Base-by-base conservation (phyloP, 352 stramenopile species). In the Pythium pyrilobum region DNA sequence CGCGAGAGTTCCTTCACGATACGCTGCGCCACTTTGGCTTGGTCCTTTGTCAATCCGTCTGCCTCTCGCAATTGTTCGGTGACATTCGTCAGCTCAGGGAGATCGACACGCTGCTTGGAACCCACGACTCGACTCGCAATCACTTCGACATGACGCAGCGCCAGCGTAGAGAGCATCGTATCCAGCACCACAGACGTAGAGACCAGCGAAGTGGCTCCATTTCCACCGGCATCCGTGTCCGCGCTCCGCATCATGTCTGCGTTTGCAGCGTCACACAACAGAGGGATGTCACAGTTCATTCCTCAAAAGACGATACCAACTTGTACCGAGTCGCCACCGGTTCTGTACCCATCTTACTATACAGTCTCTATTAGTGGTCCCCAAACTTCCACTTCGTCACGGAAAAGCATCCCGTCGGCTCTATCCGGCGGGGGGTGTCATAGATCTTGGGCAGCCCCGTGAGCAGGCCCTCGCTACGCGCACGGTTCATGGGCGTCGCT, bases 381-480 rank as follows among this genome's bases (percentile, higher is more conserved):
- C 42, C 60, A 59, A 62, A 56, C 53, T 58, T 62, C 61, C 61
- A 69, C 50, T 69, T 69, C 31, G 61, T 69, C 23, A 64, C 61
- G 4, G 61, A 69, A 31, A 69, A 69, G 47, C 54, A 47, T 1
- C 55, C 55, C 18, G 43, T 64, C 23, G 61, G 61, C 38, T 69
- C 54, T 34, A 69, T 61, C 32, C 61, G 48, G 8, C 45, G 61
- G 1, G 61, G 61, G 7, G 34, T 58, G 13, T 69, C 61, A 23
- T 37, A 69, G 55, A 69, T 64, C 12, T 27, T 24, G 0, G 61
- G 61, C 23, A 69, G 50, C 16, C 54, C 61, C 2, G 54, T 36
- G 37, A 60, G 42, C 20, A 36, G 23, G 2, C 31, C 27, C 25
- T 69, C 61, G 29, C 61, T 69, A 9, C 61, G 61, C 38, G 61